Conservation (phyloP, 805 yeast genomes). For the Huiozyma naganishii region DNA sequence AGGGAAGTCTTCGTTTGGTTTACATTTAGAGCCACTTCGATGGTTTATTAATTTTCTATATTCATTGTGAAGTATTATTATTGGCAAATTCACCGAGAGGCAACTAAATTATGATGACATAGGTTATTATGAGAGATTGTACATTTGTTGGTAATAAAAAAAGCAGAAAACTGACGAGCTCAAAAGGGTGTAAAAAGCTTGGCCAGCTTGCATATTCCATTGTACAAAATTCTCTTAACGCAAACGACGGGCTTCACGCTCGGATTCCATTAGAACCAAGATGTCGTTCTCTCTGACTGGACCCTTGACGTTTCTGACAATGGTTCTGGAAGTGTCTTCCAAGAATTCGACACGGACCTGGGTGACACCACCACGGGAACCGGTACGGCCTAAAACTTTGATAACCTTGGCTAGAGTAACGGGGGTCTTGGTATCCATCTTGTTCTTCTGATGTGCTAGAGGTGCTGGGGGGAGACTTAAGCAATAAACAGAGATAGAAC, state of each 20-base stretch:
- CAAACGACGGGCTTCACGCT: slow-evolving; percentile 97
- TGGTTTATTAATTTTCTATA: too few species aligned
- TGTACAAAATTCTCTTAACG: slow-evolving; percentile 36
- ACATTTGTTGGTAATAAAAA: too few species aligned
- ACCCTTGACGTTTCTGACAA: slow-evolving; percentile 95
- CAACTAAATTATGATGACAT: too few species aligned
- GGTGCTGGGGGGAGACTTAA: not conserved
- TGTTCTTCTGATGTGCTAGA: slow-evolving; percentile 8
- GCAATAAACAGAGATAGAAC: not conserved
- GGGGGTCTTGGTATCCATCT: slow-evolving; percentile 56
- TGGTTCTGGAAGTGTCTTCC: slow-evolving; percentile 90
- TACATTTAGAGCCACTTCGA: too few species aligned
- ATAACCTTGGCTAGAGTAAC: slow-evolving; percentile 99
- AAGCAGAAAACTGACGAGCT: too few species aligned
- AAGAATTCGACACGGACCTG: slow-evolving; percentile 96
- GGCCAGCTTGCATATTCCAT: too few species aligned
- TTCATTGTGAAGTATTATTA: too few species aligned
- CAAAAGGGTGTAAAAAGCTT: too few species aligned
- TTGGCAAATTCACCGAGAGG: too few species aligned
- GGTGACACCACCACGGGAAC: slow-evolving; percentile 99
- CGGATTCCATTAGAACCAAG: slow-evolving; percentile 98
- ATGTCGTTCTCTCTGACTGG: slow-evolving; percentile 98
- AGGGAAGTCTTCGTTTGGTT: too few species aligned
- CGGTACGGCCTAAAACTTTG: slow-evolving; percentile 99
- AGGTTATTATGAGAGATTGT: too few species aligned